phyloP scores from a whole-genome alignment of 768 basidiomycete genomes.

The Pisolithus sp. region DNA sequence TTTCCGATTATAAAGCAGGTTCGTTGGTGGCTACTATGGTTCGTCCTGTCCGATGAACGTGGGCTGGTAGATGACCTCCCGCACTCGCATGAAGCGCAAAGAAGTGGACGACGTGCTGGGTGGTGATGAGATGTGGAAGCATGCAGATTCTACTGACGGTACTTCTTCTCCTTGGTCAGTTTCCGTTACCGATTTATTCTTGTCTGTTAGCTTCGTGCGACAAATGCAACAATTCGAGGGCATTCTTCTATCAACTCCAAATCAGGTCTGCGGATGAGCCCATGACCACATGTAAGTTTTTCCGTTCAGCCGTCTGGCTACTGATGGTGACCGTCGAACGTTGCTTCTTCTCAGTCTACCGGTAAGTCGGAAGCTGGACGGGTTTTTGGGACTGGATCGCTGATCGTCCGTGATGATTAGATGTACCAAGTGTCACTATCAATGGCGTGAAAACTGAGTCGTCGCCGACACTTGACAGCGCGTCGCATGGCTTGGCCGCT shows the following conservation, averaged over 20 bases:
- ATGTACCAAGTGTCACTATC: slow-evolving; percentile 56
- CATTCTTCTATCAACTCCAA: slow-evolving; percentile 95
- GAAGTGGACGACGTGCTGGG: slow-evolving; percentile 94
- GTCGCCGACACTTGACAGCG: not conserved
- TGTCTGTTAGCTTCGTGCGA: slow-evolving; percentile 42
- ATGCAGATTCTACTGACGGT: slow-evolving; percentile 87
- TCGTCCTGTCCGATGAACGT: not conserved
- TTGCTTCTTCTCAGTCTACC: slow-evolving; percentile 43
- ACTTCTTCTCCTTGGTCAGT: not conserved
- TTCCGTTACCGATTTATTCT: not conserved
- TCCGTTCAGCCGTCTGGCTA: not conserved
- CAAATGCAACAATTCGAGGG: slow-evolving; percentile 80
- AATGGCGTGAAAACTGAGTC: slow-evolving; percentile 62
- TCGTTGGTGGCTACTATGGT: not conserved
- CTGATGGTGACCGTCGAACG: not conserved
- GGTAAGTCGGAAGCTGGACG: slow-evolving; percentile 31
- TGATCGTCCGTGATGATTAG: slow-evolving; percentile 25
- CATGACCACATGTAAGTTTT: slow-evolving; percentile 50
- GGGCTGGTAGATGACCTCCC: slow-evolving; percentile 74
- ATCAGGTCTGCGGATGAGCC: slow-evolving; percentile 92
- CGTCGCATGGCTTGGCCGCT: too few relatives aligned
- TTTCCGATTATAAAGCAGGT: slow-evolving; percentile 39
- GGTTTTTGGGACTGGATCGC: not conserved
- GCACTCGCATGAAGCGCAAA: slow-evolving; percentile 82
- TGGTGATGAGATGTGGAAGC: slow-evolving; percentile 88